A percentile compares a stretch with the other conserved stretches of the same genome.
Evolutionary conservation across 2,329 filamentous ascomycete species (phyloP).

Genomic region (Cylindrodendrum hubeiense): DNA sequence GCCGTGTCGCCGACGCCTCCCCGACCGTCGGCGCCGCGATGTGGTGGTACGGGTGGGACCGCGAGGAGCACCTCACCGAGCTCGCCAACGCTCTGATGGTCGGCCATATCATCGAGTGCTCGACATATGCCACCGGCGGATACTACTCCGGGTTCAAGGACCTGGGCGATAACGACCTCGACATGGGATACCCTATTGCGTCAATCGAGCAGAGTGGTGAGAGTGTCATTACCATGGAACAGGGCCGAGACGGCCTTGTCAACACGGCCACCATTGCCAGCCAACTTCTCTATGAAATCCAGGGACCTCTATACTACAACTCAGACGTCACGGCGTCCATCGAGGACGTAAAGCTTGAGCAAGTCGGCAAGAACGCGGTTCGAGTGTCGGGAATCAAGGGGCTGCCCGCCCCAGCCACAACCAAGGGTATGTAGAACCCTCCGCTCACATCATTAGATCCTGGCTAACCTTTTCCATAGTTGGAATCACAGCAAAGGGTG

Average conservation of each 20-base stretch:
- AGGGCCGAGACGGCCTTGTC: constrained; percentile 46
- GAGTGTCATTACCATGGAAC: constrained; percentile 51
- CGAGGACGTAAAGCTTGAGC: constrained; percentile 58
- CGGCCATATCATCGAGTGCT: constrained; percentile 66
- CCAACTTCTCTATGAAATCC: constrained; percentile 58
- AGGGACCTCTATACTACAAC: constrained; percentile 56
- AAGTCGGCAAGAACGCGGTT: constrained; percentile 51
- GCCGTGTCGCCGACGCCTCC: constrained; percentile 59
- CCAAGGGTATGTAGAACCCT: constrained; percentile 36
- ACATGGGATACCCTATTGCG: constrained; percentile 50
- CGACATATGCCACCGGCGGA: constrained; percentile 63
- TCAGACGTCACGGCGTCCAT: constrained; percentile 55
- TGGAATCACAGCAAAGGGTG: constrained; percentile 56
- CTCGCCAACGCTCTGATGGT: constrained; percentile 62
- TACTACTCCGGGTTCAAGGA: constrained; percentile 64
- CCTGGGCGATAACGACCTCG: constrained; percentile 33
- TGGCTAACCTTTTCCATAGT: constrained; percentile 33
- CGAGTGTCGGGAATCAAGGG: constrained; percentile 50
- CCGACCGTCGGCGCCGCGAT: constrained; percentile 66
- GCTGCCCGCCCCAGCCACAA: constrained; percentile 47
- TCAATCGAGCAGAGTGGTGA: constrained; percentile 47
- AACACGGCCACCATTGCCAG: constrained; percentile 36
- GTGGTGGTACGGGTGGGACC: constrained; percentile 66
- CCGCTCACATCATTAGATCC: too few species aligned
- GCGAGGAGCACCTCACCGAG: constrained; percentile 55